A percentile compares a stretch with the other conserved stretches of the same genome.
Conservation (phyloP, 306 rosid species). For the Vigna angularis region DNA sequence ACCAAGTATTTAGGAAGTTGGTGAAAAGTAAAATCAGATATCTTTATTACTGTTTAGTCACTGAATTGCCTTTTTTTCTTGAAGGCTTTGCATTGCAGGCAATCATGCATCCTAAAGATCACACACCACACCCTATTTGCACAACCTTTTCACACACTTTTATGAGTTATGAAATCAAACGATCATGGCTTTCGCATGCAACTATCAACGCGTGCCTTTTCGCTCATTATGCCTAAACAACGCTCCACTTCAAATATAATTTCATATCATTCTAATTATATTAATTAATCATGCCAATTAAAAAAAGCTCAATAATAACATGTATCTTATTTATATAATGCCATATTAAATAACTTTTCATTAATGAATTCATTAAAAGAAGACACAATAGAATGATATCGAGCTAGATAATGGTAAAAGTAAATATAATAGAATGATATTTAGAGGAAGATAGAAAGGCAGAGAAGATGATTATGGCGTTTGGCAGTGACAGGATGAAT, state of each 20-base stretch:
- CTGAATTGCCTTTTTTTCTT: neutral
- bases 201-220: neutral
- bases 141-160: neutral
- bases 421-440: no score
- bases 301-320: no score
- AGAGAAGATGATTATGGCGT: neutral
- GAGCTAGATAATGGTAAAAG: no score
- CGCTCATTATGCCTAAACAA: neutral
- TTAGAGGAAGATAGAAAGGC: neutral
- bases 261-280: no score
- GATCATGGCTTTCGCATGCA: neutral
- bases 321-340: no score
- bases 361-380: no score
- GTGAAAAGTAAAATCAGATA: neutral
- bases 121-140: constrained; percentile 19
- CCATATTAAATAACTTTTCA: no score
- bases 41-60: no score
- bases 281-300: no score
- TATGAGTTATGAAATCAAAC: neutral
- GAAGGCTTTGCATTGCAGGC: constrained; percentile 3
- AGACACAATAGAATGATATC: no score
- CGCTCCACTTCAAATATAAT: neutral
- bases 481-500: neutral
- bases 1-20: neutral
- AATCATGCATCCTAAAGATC: constrained; percentile 19